Conservation (phyloP, 495 filamentous ascomycete genomes). For the Recurvomyces mirabilis region DNA sequence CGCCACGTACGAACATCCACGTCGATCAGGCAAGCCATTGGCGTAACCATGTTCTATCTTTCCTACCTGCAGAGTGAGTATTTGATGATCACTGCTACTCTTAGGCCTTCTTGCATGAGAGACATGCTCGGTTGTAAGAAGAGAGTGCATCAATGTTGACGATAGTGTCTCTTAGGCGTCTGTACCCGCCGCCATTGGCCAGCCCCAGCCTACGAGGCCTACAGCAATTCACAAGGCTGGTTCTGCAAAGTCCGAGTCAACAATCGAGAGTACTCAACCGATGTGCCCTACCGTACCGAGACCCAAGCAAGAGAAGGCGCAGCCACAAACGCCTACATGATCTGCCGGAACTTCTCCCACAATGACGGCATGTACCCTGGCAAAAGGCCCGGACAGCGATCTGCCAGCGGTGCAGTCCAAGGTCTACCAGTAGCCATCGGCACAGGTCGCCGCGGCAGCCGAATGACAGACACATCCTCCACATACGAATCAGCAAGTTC, state of each 20-base stretch:
- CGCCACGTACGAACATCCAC: conserved; percentile 3
- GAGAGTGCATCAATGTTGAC: background rate
- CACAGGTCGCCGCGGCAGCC: conserved; percentile 38
- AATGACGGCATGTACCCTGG: conserved; percentile 85
- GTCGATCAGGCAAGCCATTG: background rate
- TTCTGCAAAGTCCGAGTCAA: conserved; percentile 91
- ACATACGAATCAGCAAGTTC: conserved; percentile 9
- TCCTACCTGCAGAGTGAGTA: conserved; percentile 57
- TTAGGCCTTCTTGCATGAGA: background rate
- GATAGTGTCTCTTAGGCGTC: conserved; percentile 44
- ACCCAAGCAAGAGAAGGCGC: conserved; percentile 83
- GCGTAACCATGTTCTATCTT: conserved; percentile 50
- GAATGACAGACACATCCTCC: conserved; percentile 24
- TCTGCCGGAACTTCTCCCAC: conserved; percentile 96
- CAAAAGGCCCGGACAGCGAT: conserved; percentile 53
- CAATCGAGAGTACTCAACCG: conserved; percentile 90
- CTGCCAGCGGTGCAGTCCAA: conserved; percentile 70
- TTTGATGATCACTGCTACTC: background rate
- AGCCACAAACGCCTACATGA: conserved; percentile 93
- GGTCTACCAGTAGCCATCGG: conserved; percentile 69
- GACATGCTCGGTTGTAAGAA: background rate
- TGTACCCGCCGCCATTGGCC: conserved; percentile 93
- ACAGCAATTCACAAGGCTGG: conserved; percentile 59
- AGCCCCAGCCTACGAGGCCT: conserved; percentile 81
- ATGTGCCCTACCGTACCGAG: conserved; percentile 69